These are phyloP conservation scores for Pythium chondricola DNA, from an alignment of 352 stramenopile species.

Conservation along the genomic window DNA sequence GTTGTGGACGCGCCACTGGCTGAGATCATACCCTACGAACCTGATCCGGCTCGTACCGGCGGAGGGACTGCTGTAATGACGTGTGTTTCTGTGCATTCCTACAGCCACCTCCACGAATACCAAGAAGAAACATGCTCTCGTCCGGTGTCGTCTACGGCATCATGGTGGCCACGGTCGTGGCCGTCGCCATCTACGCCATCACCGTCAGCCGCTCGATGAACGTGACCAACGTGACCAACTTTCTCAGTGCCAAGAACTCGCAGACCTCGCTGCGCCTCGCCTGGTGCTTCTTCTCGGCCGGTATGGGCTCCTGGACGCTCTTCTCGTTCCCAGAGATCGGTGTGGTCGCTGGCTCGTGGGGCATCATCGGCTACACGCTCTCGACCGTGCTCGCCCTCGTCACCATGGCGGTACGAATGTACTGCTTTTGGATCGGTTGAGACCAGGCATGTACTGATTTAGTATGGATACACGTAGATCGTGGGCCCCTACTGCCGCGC, in stretches of 20 bases:
- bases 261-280: slow-evolving; percentile 33
- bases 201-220: slow-evolving; percentile 44
- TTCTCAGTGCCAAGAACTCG: slow-evolving; percentile 72
- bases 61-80: slow-evolving; percentile 61
- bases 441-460: too few species aligned
- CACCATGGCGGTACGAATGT: slow-evolving; percentile 39
- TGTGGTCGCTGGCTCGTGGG: slow-evolving; percentile 61
- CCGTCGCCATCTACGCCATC: slow-evolving; percentile 60
- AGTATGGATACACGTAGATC: too few species aligned
- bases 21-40: slow-evolving; percentile 68
- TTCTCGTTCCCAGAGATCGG: slow-evolving; percentile 76
- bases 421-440: too few species aligned
- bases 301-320: slow-evolving; percentile 71
- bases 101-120: not conserved
- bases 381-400: slow-evolving; percentile 51
- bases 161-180: slow-evolving; percentile 57
- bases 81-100: slow-evolving; percentile 28
- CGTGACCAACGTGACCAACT: slow-evolving; percentile 50
- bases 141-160: slow-evolving; percentile 30
- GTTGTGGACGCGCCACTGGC: slow-evolving; percentile 49
- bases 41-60: slow-evolving; percentile 61
- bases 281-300: slow-evolving; percentile 78
- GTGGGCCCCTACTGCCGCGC: slow-evolving; percentile 53
- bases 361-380: slow-evolving; percentile 71
- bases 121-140: slow-evolving; percentile 1